A percentile compares a stretch with the other conserved stretches of the same genome.
phyloP scores from a whole-genome alignment of 2,329 filamentous ascomycete species.

The Sclerotinia trifoliorum region DNA sequence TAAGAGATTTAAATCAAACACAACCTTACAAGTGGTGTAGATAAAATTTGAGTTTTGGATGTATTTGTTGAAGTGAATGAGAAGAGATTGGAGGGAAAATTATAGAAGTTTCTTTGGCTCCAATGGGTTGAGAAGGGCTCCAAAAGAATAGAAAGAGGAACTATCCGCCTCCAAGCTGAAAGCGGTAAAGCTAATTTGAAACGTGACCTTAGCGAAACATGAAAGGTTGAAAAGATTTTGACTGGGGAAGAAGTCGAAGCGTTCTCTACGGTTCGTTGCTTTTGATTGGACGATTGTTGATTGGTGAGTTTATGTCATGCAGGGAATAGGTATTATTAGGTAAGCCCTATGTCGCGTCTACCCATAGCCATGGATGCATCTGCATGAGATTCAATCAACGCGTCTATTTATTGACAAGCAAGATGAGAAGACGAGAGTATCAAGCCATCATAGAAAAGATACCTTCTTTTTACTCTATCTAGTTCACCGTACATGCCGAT shows the following conservation, averaged over 20 bases:
- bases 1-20: not conserved
- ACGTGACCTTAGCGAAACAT: slow-evolving; percentile 17
- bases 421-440: not conserved
- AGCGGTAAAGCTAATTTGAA: slow-evolving; percentile 1
- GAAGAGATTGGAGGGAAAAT: slow-evolving; percentile 18
- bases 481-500: no score
- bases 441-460: not conserved
- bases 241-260: not conserved
- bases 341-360: slow-evolving; percentile 3
- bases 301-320: not conserved
- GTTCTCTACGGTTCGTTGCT: not conserved
- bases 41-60: slow-evolving; percentile 24
- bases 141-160: slow-evolving; percentile 18
- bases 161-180: slow-evolving; percentile 16
- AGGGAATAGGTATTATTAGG: no score
- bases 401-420: not conserved
- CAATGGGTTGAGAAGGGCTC: slow-evolving; percentile 20
- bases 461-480: no score
- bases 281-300: not conserved
- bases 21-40: slow-evolving; percentile 19
- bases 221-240: not conserved
- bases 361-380: not conserved
- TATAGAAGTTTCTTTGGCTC: slow-evolving; percentile 22
- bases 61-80: slow-evolving; percentile 15
- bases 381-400: slow-evolving; percentile 2